Conservation (phyloP, 2,329 filamentous ascomycete species). For the Calonectria henricotiae region DNA sequence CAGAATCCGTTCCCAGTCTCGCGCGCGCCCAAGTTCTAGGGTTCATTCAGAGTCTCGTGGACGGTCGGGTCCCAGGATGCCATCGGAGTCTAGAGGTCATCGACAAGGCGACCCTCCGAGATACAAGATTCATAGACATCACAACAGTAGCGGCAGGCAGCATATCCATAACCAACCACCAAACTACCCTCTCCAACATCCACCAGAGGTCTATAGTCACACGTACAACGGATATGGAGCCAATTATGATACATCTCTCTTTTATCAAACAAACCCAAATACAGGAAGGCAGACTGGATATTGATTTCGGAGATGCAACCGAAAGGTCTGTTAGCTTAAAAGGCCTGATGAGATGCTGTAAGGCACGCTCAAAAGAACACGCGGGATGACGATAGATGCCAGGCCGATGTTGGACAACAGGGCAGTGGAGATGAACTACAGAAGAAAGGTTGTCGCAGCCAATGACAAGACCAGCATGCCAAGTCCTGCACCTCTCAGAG, state of each 20-base stretch:
- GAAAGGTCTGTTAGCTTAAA: no score
- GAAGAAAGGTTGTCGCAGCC: background rate
- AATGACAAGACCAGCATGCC: background rate
- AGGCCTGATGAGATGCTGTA: background rate
- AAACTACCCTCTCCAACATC: background rate
- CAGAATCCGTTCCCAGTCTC: background rate
- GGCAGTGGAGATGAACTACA: slow-evolving; percentile 2
- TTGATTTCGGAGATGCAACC: background rate
- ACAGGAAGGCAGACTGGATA: background rate
- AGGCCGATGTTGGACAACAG: background rate
- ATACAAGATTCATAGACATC: slow-evolving; percentile 2
- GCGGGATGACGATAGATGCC: background rate
- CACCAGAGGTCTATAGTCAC: background rate
- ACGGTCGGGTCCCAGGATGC: background rate
- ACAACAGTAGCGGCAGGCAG: slow-evolving; percentile 3
- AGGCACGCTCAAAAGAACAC: background rate
- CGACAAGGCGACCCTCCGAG: background rate
- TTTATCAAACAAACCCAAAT: background rate
- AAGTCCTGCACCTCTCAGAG: background rate
- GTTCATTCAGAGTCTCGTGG: slow-evolving; percentile 1
- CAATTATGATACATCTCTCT: background rate
- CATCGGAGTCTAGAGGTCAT: background rate
- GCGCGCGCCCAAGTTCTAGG: background rate
- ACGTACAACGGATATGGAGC: background rate
- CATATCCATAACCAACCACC: background rate